phyloP scores from a whole-genome alignment of 164 flowering plant species.

The Kalanchoe fedtschenkoi region DNA sequence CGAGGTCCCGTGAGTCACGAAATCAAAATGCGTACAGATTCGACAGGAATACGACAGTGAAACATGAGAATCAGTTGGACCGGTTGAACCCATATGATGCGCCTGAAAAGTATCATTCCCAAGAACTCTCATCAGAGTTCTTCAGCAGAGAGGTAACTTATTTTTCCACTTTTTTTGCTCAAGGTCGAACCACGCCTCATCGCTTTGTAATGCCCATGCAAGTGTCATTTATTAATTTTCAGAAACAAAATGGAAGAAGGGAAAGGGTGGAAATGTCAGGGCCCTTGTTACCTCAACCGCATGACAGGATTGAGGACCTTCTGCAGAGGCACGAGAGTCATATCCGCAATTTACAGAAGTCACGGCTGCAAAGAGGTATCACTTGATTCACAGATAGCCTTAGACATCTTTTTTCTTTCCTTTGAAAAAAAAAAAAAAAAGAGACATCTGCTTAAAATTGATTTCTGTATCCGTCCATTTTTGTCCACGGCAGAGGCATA shows the following conservation, averaged over 20 bases:
- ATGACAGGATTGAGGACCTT: background rate
- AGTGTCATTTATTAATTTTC: background rate
- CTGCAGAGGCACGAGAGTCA: background rate
- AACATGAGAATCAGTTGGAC: constrained; percentile 1
- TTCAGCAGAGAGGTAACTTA: background rate
- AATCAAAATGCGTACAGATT: background rate
- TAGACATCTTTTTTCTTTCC: background rate
- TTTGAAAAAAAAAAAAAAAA: background rate
- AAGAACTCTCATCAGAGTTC: background rate
- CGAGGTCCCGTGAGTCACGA: background rate
- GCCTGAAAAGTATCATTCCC: background rate
- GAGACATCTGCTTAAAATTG: too few relatives aligned
- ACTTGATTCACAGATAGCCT: background rate
- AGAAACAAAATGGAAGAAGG: background rate
- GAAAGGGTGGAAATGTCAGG: constrained; percentile 5
- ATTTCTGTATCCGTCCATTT: too few relatives aligned
- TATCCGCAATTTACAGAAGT: background rate
- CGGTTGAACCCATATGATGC: background rate
- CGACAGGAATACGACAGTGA: background rate
- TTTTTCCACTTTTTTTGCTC: too few relatives aligned
- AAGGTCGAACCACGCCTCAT: background rate
- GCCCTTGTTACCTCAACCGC: background rate
- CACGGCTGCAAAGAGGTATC: background rate
- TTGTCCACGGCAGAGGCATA: too few relatives aligned
- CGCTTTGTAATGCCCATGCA: background rate